These are phyloP conservation scores for Fraxinus paxiana DNA, from an alignment of 305 asterid genomes.

Conservation along the genomic window DNA sequence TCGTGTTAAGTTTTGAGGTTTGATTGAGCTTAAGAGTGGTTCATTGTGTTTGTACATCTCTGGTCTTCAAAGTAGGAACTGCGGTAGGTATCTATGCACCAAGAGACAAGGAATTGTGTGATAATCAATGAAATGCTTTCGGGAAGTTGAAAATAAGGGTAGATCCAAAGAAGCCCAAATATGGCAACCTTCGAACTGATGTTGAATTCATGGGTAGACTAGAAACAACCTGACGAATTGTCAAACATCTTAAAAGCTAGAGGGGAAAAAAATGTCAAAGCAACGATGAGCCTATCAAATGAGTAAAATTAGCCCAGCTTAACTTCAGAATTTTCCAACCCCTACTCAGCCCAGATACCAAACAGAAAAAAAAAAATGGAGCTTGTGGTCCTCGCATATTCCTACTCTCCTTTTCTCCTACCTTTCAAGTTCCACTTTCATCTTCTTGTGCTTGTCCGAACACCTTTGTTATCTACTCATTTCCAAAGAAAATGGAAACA, in stretches of 20 bases:
- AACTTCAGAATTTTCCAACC: constrained; percentile 34
- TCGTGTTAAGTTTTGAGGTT: not conserved
- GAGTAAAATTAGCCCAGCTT: constrained; percentile 24
- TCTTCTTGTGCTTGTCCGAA: constrained; percentile 16
- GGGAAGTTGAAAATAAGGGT: not conserved
- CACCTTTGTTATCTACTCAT: constrained; percentile 24
- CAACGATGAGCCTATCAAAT: constrained; percentile 27
- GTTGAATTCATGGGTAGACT: not conserved
- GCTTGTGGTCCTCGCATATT: constrained; percentile 65
- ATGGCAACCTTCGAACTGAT: not conserved
- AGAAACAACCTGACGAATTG: not conserved
- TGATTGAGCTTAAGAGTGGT: not conserved
- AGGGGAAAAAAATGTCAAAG: constrained; percentile 12
- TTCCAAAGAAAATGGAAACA: constrained; percentile 48
- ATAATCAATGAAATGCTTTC: not conserved
- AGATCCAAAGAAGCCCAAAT: not conserved
- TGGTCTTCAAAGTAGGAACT: not conserved
- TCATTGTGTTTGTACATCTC: not conserved
- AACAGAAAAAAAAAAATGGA: constrained; percentile 33
- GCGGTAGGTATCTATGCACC: not conserved
- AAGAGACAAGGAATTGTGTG: not conserved
- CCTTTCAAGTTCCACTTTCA: constrained; percentile 22
- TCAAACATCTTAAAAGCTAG: constrained; percentile 6
- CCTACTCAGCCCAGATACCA: constrained; percentile 39
- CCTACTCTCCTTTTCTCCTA: constrained; percentile 21